These are phyloP conservation scores for Lentinula detonsa DNA, from an alignment of 768 basidiomycete genomes.

Conservation along the genomic window DNA sequence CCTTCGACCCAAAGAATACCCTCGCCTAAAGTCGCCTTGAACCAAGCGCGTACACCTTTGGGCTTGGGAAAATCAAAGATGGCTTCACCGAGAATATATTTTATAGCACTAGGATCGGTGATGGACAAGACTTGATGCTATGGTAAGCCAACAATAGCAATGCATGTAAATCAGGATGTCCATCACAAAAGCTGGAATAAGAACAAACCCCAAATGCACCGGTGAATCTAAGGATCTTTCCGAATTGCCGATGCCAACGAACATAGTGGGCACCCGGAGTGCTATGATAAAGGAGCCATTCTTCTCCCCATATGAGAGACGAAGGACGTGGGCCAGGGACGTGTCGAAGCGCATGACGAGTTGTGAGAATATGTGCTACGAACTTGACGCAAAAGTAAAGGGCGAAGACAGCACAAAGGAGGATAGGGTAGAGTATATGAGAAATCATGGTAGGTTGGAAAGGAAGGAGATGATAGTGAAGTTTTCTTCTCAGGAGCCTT, in stretches of 20 bases:
- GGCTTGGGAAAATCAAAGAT: slow-evolving; percentile 60
- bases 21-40: slow-evolving; percentile 52
- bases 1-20: slow-evolving; percentile 68
- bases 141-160: slow-evolving; percentile 1
- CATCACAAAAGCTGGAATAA: not conserved
- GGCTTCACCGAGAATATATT: slow-evolving; percentile 48
- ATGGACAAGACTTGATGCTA: slow-evolving; percentile 57
- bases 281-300: slow-evolving; percentile 48
- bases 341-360: slow-evolving; percentile 29
- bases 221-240: slow-evolving; percentile 47
- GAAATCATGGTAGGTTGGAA: not conserved
- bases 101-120: slow-evolving; percentile 46
- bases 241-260: slow-evolving; percentile 48
- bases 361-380: slow-evolving; percentile 26
- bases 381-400: slow-evolving; percentile 25
- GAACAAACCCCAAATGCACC: slow-evolving; percentile 50
- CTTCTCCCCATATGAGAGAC: slow-evolving; percentile 58
- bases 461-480: no score
- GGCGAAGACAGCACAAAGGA: slow-evolving; percentile 9
- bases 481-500: not conserved
- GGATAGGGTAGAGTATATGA: not conserved
- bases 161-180: no score
- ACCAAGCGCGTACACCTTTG: slow-evolving; percentile 58
- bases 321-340: slow-evolving; percentile 45
- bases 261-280: slow-evolving; percentile 47